These are phyloP conservation scores for Pseudogymnoascus destructans DNA, from an alignment of 2,329 filamentous ascomycete species.

Conservation along the genomic window DNA sequence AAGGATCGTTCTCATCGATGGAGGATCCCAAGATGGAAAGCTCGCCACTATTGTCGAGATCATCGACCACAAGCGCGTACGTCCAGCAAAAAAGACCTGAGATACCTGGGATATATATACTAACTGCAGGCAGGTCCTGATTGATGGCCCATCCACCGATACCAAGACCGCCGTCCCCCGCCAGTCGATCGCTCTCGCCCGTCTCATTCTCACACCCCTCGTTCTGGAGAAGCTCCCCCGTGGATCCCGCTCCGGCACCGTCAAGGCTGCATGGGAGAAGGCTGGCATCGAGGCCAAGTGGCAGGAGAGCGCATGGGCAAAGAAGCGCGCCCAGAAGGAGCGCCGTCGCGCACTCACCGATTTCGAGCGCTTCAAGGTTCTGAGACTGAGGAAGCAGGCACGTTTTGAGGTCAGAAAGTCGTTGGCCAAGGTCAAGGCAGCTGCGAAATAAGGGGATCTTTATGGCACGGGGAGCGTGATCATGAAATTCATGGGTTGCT, in stretches of 20 bases:
- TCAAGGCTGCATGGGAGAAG: conserved; percentile 86
- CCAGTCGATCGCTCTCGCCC: conserved; percentile 69
- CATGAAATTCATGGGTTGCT: conserved; percentile 40
- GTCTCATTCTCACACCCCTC: conserved; percentile 80
- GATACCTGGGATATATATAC: conserved; percentile 16
- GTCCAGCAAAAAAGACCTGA: conserved; percentile 32
- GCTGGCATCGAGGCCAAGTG: conserved; percentile 86
- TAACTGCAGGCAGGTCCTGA: conserved; percentile 57
- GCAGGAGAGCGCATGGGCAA: conserved; percentile 81
- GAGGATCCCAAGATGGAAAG: conserved; percentile 67
- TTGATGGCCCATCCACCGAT: conserved; percentile 85
- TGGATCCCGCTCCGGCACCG: conserved; percentile 64
- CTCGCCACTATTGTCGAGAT: conserved; percentile 96
- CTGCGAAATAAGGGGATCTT: conserved; percentile 44
- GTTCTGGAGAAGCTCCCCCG: conserved; percentile 77
- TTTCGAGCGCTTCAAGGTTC: conserved; percentile 99
- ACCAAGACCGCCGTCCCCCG: conserved; percentile 69
- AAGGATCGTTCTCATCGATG: conserved; percentile 85
- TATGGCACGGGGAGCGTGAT: conserved; percentile 31
- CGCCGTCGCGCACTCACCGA: conserved; percentile 87
- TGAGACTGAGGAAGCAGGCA: conserved; percentile 98
- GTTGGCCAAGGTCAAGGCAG: conserved; percentile 80
- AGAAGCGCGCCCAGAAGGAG: conserved; percentile 77
- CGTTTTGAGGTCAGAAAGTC: conserved; percentile 97
- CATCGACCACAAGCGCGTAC: conserved; percentile 99